Percentiles rank a stretch among this genome's conserved stretches.
These are phyloP conservation scores for Gynandropsis gynandra DNA, from an alignment of 345 rosid genomes.

Conservation along the genomic window DNA sequence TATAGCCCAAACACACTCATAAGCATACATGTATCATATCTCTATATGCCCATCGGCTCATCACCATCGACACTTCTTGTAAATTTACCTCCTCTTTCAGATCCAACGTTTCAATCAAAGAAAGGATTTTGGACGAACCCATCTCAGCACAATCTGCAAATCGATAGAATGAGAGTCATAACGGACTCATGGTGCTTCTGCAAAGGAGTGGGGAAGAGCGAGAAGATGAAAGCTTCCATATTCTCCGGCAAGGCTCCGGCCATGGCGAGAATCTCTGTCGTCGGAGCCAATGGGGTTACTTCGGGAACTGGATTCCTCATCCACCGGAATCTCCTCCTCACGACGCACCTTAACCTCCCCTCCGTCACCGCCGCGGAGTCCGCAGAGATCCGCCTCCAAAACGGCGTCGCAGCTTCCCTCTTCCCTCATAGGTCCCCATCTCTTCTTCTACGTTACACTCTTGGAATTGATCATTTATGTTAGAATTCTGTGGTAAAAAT, in stretches of 20 bases:
- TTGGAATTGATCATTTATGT: conserved; percentile 4
- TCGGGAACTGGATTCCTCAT: conserved; percentile 71
- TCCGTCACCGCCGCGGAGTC: conserved; percentile 72
- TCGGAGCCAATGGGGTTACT: conserved; percentile 34
- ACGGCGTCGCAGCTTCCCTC: conserved; percentile 58
- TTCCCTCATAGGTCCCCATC: conserved; percentile 65
- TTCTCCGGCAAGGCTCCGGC: conserved; percentile 55
- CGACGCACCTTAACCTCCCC: conserved; percentile 76
- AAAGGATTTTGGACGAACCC: conserved; percentile 10
- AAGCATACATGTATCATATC: conserved; percentile 29
- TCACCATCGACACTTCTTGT: conserved; percentile 19
- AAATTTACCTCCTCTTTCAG: conserved; percentile 28
- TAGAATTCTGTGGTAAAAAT: conserved; percentile 15
- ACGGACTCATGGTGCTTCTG: conserved; percentile 87
- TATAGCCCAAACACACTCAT: conserved; percentile 20
- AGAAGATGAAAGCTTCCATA: conserved; percentile 78
- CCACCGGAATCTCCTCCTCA: conserved; percentile 80
- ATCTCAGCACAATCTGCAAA: conserved; percentile 7
- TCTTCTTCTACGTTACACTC: not conserved
- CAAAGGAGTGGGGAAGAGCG: conserved; percentile 78
- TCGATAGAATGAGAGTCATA: conserved; percentile 51
- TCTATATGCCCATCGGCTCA: conserved; percentile 23
- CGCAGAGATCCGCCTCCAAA: conserved; percentile 71
- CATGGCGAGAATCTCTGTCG: conserved; percentile 45
- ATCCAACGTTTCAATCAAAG: conserved; percentile 25